A percentile compares a stretch with the other conserved stretches of the same genome.
phyloP scores from a whole-genome alignment of 352 stramenopile species.

The Phytophthora sansomeana region DNA sequence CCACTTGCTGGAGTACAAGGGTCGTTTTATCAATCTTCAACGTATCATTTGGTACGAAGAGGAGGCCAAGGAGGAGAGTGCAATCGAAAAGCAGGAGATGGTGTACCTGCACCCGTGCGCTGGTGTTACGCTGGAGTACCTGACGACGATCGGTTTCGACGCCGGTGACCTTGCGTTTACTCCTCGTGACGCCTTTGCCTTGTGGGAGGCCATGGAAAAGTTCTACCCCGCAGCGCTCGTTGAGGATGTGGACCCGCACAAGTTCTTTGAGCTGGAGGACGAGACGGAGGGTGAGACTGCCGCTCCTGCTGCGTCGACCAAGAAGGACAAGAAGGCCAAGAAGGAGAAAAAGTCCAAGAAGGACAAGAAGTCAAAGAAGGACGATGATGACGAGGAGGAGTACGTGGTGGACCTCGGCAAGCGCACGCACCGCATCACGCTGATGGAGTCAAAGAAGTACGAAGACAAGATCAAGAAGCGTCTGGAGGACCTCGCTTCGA shows the following conservation, averaged over 20 bases:
- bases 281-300: slow-evolving; percentile 30
- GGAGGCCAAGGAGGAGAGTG: slow-evolving; percentile 35
- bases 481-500: slow-evolving; percentile 88
- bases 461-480: slow-evolving; percentile 96
- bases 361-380: slow-evolving; percentile 64
- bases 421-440: slow-evolving; percentile 93
- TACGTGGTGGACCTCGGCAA: slow-evolving; percentile 80
- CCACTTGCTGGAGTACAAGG: slow-evolving; percentile 95
- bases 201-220: slow-evolving; percentile 93
- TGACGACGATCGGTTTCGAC: slow-evolving; percentile 85
- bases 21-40: slow-evolving; percentile 99
- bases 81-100: slow-evolving; percentile 71
- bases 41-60: slow-evolving; percentile 94
- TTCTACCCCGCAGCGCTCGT: slow-evolving; percentile 83
- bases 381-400: slow-evolving; percentile 71
- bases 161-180: slow-evolving; percentile 94
- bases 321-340: slow-evolving; percentile 61
- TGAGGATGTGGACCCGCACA: slow-evolving; percentile 93
- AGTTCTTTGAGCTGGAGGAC: slow-evolving; percentile 91
- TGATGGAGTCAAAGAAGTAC: slow-evolving; percentile 98
- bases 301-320: slow-evolving; percentile 41
- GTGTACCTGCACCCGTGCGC: slow-evolving; percentile 84
- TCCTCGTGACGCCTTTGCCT: slow-evolving; percentile 95
- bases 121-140: slow-evolving; percentile 85
- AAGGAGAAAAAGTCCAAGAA: slow-evolving; percentile 76